Evolutionary conservation across 257 asterid genomes (phyloP), one percentile per base, ranked within the genome.

Genomic region (Solanum megistacrolobum): DNA sequence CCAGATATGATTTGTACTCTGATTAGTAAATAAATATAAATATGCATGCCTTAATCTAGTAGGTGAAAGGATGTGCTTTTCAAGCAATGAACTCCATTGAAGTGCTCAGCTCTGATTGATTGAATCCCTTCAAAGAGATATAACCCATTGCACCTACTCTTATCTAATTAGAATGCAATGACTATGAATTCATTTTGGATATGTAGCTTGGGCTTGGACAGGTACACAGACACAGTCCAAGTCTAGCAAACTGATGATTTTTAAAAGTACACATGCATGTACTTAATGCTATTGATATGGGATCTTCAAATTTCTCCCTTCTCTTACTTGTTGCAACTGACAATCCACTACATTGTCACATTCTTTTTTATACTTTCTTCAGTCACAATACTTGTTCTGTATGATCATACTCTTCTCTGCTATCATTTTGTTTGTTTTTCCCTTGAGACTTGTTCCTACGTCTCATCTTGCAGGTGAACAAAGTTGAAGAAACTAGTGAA

Each of bases 401-500:
- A 48, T 18, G 36, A 48, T 48, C 29, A 46, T 27, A 27, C 69
- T 46, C 39, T 48, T 81, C 39, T 46, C 85, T 11, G 9, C 66
- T 16, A 9, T 81, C 29, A 48, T 29, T 81, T 18, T 48, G 66
- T 46, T 81, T 81, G 41, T 48, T 29, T 43, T 71, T 65, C 31
- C 83, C 68, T 32, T 32, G 62, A 65, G 84, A 88, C 83, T 85
- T 55, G 11, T 41, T 38, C 75, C 66, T 39, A 39, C 72, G 83
- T 48, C 83, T 43, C 87, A 60, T 86, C 88, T 55, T 88, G 85
- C 95, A 95, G 99, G 86, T 85, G 87, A 91, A 90, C 85, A 92
- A 92, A 87, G 91, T 88, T 88, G 99, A 90, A 92, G 95, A 92
- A 91, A 90, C 93, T 65, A 92, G 91, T 87, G 96, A 91, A 65